Conservation (phyloP, 83 land plant genomes). For the Thuja plicata region DNA sequence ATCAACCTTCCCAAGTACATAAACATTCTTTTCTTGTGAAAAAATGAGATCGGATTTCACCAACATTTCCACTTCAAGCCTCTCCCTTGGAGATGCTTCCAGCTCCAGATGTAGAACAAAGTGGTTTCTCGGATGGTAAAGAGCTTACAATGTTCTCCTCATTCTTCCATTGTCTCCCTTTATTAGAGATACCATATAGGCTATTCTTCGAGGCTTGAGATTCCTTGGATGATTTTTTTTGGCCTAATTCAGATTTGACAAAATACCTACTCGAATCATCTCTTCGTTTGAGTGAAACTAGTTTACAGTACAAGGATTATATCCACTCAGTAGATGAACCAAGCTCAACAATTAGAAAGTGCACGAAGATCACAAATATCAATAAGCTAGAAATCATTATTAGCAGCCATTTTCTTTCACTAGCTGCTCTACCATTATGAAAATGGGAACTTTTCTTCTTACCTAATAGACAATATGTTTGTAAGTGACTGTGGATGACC, state of each 20-base stretch:
- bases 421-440: too few relatives aligned
- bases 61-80: conserved; percentile 41
- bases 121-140: conserved; percentile 59
- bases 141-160: conserved; percentile 47
- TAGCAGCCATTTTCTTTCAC: too few relatives aligned
- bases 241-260: neutral
- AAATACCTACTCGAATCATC: too few relatives aligned
- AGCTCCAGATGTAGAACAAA: conserved; percentile 63
- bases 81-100: conserved; percentile 40
- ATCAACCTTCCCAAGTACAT: conserved; percentile 52
- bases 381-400: neutral
- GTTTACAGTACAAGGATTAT: too few relatives aligned
- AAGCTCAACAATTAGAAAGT: neutral
- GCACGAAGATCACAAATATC: neutral
- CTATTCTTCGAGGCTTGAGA: conserved; percentile 30
- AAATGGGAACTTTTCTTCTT: neutral
- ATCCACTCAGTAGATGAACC: too few relatives aligned
- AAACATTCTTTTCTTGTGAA: conserved; percentile 50
- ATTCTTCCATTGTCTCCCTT: conserved; percentile 53
- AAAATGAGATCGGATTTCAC: conserved; percentile 39
- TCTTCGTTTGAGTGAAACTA: too few relatives aligned
- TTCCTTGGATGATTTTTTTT: neutral
- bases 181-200: conserved; percentile 59
- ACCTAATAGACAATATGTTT: neutral
- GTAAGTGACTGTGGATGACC: neutral